phyloP scores from a whole-genome alignment of 2,329 filamentous ascomycete species.

The Fusarium aywerte region DNA sequence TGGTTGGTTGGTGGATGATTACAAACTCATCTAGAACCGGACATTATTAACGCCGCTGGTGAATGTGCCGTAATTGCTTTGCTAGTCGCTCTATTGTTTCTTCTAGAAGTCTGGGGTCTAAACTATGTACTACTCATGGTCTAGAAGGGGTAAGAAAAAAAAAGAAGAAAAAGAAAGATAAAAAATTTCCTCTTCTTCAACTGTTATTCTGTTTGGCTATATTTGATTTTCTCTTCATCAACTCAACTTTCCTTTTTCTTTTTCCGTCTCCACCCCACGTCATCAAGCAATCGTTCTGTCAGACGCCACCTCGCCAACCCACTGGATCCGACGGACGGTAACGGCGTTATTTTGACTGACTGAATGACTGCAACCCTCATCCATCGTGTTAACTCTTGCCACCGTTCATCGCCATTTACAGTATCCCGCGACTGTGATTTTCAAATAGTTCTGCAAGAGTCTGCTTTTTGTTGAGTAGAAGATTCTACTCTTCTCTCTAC shows the following conservation, averaged over 20 bases:
- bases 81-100: background rate
- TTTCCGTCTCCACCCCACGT: slow-evolving; percentile 36
- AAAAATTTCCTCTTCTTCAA: background rate
- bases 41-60: slow-evolving; percentile 5
- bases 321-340: slow-evolving; percentile 26
- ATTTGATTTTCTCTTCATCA: slow-evolving; percentile 5
- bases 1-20: background rate
- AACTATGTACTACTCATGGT: background rate
- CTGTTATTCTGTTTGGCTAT: background rate
- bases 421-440: background rate
- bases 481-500: background rate
- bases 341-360: slow-evolving; percentile 23
- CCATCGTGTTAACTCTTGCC: slow-evolving; percentile 20
- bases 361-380: slow-evolving; percentile 2
- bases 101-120: background rate
- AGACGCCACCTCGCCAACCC: slow-evolving; percentile 42
- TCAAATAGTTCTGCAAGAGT: background rate
- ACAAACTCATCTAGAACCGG: slow-evolving; percentile 12
- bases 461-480: background rate
- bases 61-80: background rate
- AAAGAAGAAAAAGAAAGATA: background rate
- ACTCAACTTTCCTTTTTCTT: slow-evolving; percentile 1
- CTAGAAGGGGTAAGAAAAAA: background rate
- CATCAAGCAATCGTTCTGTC: slow-evolving; percentile 30
- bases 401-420: slow-evolving; percentile 27